phyloP scores from a whole-genome alignment of 768 basidiomycete species.

The Coprinellus aureogranulatus region DNA sequence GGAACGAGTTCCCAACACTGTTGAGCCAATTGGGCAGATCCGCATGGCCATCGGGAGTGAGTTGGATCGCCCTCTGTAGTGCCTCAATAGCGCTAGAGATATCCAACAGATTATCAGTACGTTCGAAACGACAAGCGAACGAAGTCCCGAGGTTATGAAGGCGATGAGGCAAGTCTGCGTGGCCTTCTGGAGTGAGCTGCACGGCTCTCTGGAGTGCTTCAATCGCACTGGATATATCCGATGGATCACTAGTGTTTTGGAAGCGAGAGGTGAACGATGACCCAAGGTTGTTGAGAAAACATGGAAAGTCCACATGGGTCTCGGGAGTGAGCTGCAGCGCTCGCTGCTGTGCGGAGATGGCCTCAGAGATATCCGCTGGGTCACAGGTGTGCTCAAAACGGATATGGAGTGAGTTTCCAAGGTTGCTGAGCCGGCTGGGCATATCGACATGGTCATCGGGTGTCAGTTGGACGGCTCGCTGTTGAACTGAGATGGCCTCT shows the following conservation, averaged over 20 bases:
- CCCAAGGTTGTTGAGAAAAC: background rate
- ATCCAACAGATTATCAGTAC: slow-evolving; percentile 4
- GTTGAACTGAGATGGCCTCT: background rate
- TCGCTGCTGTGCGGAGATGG: background rate
- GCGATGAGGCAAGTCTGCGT: background rate
- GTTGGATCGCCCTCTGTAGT: slow-evolving; percentile 11
- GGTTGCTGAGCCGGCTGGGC: background rate
- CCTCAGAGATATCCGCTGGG: background rate
- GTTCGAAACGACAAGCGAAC: slow-evolving; percentile 6
- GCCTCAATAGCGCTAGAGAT: slow-evolving; percentile 10
- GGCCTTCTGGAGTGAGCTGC: background rate
- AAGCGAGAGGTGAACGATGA: background rate
- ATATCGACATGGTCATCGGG: background rate
- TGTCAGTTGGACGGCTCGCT: background rate
- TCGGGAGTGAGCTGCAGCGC: background rate
- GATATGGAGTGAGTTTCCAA: background rate
- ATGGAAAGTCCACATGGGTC: background rate
- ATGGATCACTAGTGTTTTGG: background rate
- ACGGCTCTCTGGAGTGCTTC: background rate
- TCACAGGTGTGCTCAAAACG: background rate
- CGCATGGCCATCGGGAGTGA: slow-evolving; percentile 7
- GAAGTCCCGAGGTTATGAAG: slow-evolving; percentile 11
- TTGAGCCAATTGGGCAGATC: slow-evolving; percentile 1
- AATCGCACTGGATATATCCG: background rate
- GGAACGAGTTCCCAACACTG: slow-evolving; percentile 11